phyloP scores from a whole-genome alignment of 2,329 filamentous ascomycete species.

The Cadophora malorum region DNA sequence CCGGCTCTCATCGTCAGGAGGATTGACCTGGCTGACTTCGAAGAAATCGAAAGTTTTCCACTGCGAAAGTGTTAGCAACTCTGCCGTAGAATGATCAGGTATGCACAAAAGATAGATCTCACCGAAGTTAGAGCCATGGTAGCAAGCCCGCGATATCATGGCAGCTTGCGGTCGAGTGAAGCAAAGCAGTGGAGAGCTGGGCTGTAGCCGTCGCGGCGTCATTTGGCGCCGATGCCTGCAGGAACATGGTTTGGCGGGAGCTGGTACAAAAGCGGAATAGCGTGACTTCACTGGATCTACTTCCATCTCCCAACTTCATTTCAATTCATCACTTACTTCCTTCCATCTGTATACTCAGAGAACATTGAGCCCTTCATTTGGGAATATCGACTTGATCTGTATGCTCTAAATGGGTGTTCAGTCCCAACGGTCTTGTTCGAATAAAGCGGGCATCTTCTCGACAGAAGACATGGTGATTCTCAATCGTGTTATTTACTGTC shows the following conservation, averaged over 20 bases:
- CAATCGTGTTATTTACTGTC: not conserved
- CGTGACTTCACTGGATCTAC: not conserved
- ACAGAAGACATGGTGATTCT: not conserved
- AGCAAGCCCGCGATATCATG: slow-evolving; percentile 28
- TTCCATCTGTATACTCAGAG: not conserved
- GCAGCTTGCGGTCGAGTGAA: slow-evolving; percentile 16
- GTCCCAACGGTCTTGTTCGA: no score
- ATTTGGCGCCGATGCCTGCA: slow-evolving; percentile 21
- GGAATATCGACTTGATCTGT: no score
- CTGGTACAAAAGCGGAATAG: not conserved
- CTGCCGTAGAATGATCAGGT: not conserved
- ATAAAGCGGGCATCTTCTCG: not conserved
- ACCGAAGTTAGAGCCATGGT: slow-evolving; percentile 43
- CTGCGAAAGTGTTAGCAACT: slow-evolving; percentile 47
- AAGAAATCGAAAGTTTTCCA: slow-evolving; percentile 99
- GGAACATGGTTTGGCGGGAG: not conserved
- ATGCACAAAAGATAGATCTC: not conserved
- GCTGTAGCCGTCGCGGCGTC: slow-evolving; percentile 16
- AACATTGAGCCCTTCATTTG: no score
- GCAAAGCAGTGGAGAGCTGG: slow-evolving; percentile 12
- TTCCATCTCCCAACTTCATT: not conserved
- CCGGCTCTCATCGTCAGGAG: slow-evolving; percentile 77
- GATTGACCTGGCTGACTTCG: slow-evolving; percentile 84
- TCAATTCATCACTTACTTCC: not conserved
- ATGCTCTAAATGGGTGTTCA: no score